Percentiles rank a stretch among this genome's conserved stretches.
Evolutionary conservation across 306 rosid species (phyloP).

Genomic region (Prunus padus): DNA sequence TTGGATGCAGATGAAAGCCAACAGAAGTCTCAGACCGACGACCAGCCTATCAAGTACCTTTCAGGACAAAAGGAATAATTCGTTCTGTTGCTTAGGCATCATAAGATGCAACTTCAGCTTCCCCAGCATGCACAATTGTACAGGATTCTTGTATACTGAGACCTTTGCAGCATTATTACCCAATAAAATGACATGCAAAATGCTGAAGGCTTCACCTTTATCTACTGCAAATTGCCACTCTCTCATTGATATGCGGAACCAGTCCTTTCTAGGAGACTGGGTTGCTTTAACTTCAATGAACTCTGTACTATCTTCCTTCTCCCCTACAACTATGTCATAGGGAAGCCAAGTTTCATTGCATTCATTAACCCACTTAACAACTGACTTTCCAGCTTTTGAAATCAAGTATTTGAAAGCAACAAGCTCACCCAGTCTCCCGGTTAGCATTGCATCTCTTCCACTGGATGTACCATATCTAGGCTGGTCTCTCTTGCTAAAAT

Average conservation of each 20-base stretch:
- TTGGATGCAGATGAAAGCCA: no score
- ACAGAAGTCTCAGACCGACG: no score
- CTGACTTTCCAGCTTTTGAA: conserved; percentile 38
- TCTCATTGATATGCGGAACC: conserved; percentile 66
- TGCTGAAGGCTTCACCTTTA: conserved; percentile 62
- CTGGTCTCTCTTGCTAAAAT: conserved; percentile 40
- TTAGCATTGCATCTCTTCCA: conserved; percentile 42
- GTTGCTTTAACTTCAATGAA: conserved; percentile 89
- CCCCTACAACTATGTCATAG: conserved; percentile 57
- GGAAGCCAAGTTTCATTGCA: conserved; percentile 67
- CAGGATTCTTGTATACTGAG: conserved; percentile 66
- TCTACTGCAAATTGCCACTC: conserved; percentile 82
- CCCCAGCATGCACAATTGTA: conserved; percentile 56
- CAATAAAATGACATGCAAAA: conserved; percentile 58
- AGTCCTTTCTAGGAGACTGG: conserved; percentile 61
- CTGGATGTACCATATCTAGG: conserved; percentile 52
- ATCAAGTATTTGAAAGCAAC: conserved; percentile 63
- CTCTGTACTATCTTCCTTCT: conserved; percentile 35
- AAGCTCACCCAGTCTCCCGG: conserved; percentile 73
- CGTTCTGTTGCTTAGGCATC: conserved; percentile 57
- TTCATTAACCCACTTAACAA: conserved; percentile 79
- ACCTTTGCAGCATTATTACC: conserved; percentile 49
- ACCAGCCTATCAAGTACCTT: neutral
- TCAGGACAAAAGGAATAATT: conserved; percentile 43
- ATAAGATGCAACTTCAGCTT: conserved; percentile 62